Percentiles rank a stretch among this genome's conserved stretches.
Evolutionary conservation across 805 yeast species (phyloP).

Genomic region (Priceomyces melissophilus): DNA sequence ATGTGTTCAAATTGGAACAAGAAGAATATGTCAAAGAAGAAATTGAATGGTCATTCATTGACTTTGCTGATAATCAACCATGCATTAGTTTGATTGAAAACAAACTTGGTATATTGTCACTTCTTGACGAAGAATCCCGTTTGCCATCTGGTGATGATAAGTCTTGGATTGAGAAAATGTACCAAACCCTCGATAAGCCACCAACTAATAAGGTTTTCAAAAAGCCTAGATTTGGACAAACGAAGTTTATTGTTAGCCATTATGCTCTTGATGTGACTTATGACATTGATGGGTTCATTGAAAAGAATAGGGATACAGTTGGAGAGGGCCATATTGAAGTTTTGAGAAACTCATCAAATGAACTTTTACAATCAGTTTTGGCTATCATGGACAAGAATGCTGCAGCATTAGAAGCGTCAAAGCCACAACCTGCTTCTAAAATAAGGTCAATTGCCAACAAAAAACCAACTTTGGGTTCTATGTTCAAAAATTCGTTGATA

Average conservation of each 20-base stretch:
- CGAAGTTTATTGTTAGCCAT: constrained; percentile 85
- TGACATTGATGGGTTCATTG: constrained; percentile 91
- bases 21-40: constrained; percentile 90
- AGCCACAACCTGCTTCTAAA: constrained; percentile 26
- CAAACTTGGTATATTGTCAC: constrained; percentile 79
- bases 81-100: constrained; percentile 90
- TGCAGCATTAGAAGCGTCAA: constrained; percentile 44
- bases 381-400: constrained; percentile 59
- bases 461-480: constrained; percentile 92
- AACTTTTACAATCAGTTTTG: constrained; percentile 61
- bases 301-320: constrained; percentile 95
- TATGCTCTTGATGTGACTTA: constrained; percentile 93
- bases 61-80: constrained; percentile 94
- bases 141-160: constrained; percentile 92
- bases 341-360: constrained; percentile 64
- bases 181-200: constrained; percentile 75
- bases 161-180: constrained; percentile 87
- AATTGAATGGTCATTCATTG: constrained; percentile 95
- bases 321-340: constrained; percentile 93
- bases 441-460: constrained; percentile 48
- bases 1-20: constrained; percentile 94
- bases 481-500: constrained; percentile 86
- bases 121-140: constrained; percentile 93
- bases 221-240: constrained; percentile 91
- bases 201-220: constrained; percentile 76